Evolutionary conservation across 2,329 filamentous ascomycete species (phyloP).

Genomic region (Neocatenulostroma microsporum): DNA sequence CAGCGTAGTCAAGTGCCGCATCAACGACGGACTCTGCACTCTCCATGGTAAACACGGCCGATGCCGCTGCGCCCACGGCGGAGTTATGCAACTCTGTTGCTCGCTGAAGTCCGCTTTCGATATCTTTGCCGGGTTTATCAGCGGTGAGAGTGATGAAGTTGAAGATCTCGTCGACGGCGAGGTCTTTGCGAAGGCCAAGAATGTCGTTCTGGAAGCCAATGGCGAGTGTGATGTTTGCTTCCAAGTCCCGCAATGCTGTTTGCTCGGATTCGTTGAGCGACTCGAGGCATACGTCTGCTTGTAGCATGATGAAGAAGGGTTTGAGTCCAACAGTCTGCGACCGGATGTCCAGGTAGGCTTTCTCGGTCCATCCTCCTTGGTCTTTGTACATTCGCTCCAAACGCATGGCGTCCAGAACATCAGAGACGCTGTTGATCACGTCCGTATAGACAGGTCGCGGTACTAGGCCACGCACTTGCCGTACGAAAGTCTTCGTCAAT

Average conservation of each 20-base stretch:
- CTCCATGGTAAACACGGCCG: too few relatives aligned
- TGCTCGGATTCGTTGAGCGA: background rate
- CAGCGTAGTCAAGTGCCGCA: background rate
- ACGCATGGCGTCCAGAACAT: conserved; percentile 2
- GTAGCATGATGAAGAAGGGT: conserved; percentile 5
- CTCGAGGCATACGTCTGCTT: background rate
- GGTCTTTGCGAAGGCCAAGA: conserved; percentile 10
- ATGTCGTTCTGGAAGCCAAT: conserved; percentile 13
- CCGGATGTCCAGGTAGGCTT: background rate
- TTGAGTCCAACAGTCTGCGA: conserved; percentile 1
- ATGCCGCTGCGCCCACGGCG: background rate
- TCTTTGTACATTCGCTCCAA: background rate
- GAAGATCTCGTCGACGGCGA: conserved; percentile 3
- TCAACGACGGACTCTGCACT: background rate
- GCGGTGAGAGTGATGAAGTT: conserved; percentile 7
- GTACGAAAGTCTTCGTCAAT: conserved; percentile 4
- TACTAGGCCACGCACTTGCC: conserved; percentile 2
- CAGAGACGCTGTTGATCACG: background rate
- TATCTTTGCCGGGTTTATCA: background rate
- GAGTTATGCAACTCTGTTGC: background rate
- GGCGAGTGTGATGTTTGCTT: conserved; percentile 5
- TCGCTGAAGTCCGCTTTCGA: background rate
- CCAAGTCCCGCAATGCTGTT: background rate
- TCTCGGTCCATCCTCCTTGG: background rate
- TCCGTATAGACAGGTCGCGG: background rate